phyloP scores from a whole-genome alignment of 1,284 basidiomycete genomes.

The Trichosporon inkin region DNA sequence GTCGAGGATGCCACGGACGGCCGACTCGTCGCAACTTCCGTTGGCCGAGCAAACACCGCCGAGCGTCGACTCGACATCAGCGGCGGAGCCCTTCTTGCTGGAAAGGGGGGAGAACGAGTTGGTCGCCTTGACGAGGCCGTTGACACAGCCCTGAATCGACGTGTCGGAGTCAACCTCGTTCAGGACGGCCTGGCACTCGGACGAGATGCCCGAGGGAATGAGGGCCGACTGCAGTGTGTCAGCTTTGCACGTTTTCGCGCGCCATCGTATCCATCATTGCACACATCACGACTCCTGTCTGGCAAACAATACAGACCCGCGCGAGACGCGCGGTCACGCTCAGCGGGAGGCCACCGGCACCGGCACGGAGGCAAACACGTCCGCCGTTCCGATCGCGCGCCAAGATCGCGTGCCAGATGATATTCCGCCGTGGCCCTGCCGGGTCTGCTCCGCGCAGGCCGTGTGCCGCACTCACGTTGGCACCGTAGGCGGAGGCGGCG shows the following conservation, averaged over 20 bases:
- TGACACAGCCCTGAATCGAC: conserved; percentile 60
- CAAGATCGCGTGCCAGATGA: neutral
- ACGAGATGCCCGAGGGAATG: conserved; percentile 59
- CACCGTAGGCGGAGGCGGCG: conserved; percentile 15
- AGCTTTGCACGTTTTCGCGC: neutral
- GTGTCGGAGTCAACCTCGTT: conserved; percentile 60
- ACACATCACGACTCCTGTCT: neutral
- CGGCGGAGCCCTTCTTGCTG: conserved; percentile 55
- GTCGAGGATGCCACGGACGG: conserved; percentile 61
- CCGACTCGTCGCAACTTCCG: conserved; percentile 58
- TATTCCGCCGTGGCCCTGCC: neutral
- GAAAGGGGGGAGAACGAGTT: conserved; percentile 58
- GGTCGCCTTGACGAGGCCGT: conserved; percentile 62
- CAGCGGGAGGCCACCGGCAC: neutral
- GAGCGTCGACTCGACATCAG: conserved; percentile 58
- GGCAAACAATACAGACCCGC: neutral
- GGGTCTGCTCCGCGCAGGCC: neutral
- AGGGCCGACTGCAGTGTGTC: conserved; percentile 26
- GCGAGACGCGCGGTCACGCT: conserved; percentile 2
- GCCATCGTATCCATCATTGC: too few relatives aligned
- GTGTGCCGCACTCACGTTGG: conserved; percentile 13
- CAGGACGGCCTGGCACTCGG: conserved; percentile 61
- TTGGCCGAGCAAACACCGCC: conserved; percentile 58
- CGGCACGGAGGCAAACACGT: conserved; percentile 3
- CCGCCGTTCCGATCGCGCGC: neutral